Evolutionary conservation across 2,329 filamentous ascomycete genomes (phyloP).

Genomic region (Neofusicoccum ribis): DNA sequence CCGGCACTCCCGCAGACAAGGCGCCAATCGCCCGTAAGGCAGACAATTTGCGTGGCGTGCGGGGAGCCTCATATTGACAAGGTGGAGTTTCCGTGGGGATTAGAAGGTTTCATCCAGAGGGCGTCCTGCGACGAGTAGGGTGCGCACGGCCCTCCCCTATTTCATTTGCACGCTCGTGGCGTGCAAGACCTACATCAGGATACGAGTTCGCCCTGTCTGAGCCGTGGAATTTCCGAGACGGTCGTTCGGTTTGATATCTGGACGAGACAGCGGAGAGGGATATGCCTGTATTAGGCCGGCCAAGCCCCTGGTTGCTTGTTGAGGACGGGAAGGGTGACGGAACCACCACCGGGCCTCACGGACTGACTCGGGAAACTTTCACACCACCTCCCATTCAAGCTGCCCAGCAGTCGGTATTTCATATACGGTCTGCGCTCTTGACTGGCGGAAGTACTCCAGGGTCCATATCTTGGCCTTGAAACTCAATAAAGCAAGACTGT

Average conservation of each 20-base stretch:
- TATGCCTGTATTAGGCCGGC: background rate
- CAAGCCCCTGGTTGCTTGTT: background rate
- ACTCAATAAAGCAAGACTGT: background rate
- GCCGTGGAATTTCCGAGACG: background rate
- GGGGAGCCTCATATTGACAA: constrained; percentile 2
- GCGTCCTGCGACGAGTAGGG: background rate
- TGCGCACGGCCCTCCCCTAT: constrained; percentile 1
- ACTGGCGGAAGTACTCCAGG: background rate
- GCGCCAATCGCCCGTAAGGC: background rate
- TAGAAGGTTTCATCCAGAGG: constrained; percentile 2
- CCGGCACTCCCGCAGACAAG: background rate
- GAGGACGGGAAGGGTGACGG: background rate
- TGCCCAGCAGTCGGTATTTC: background rate
- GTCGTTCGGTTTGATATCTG: background rate
- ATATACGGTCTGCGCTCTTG: background rate
- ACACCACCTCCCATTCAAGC: background rate
- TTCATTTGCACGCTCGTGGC: background rate
- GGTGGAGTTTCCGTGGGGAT: background rate
- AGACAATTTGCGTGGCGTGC: background rate
- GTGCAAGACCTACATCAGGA: background rate
- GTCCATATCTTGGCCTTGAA: background rate
- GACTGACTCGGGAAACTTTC: constrained; percentile 2
- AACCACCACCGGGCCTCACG: background rate
- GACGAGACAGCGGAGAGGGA: background rate
- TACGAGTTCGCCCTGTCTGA: background rate